Percentiles rank a stretch among this genome's conserved stretches.
phyloP scores from a whole-genome alignment of 2,329 filamentous ascomycete species.

The Trichoderma oligosporum region DNA sequence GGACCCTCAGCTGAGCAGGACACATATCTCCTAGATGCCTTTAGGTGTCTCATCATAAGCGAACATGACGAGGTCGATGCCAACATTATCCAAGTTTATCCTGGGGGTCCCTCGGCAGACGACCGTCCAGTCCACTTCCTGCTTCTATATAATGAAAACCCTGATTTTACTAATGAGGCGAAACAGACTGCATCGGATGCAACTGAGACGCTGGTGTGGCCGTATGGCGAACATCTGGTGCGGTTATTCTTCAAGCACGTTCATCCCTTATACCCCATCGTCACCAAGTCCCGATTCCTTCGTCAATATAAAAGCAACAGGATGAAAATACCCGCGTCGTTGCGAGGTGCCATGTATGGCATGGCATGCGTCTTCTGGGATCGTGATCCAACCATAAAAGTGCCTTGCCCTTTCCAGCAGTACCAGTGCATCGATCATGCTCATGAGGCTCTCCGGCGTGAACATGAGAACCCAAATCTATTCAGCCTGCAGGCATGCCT shows the following conservation, averaged over 20 bases:
- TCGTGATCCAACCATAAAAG: slow-evolving; percentile 31
- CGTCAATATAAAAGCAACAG: slow-evolving; percentile 37
- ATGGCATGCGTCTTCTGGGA: slow-evolving; percentile 43
- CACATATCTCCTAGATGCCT: slow-evolving; percentile 44
- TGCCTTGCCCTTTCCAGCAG: slow-evolving; percentile 37
- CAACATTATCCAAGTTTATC: slow-evolving; percentile 42
- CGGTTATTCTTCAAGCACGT: slow-evolving; percentile 45
- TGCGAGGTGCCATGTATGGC: slow-evolving; percentile 44
- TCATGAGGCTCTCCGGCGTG: slow-evolving; percentile 41
- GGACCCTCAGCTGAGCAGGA: slow-evolving; percentile 46
- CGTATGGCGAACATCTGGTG: slow-evolving; percentile 40
- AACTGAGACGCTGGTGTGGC: slow-evolving; percentile 42
- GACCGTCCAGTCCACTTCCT: slow-evolving; percentile 45
- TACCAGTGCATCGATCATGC: slow-evolving; percentile 41
- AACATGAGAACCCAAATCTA: slow-evolving; percentile 46
- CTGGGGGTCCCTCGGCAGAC: slow-evolving; percentile 33
- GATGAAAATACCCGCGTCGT: slow-evolving; percentile 40
- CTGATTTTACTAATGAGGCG: slow-evolving; percentile 39
- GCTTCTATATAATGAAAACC: slow-evolving; percentile 43
- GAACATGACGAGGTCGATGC: slow-evolving; percentile 43
- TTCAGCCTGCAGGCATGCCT: slow-evolving; percentile 46
- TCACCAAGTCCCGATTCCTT: slow-evolving; percentile 44
- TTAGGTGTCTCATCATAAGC: slow-evolving; percentile 45
- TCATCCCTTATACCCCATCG: slow-evolving; percentile 42
- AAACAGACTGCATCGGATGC: slow-evolving; percentile 38